Percentiles rank a stretch among this genome's conserved stretches.
Conservation (phyloP, 208 protist species). For the Trypanosoma lewisi region DNA sequence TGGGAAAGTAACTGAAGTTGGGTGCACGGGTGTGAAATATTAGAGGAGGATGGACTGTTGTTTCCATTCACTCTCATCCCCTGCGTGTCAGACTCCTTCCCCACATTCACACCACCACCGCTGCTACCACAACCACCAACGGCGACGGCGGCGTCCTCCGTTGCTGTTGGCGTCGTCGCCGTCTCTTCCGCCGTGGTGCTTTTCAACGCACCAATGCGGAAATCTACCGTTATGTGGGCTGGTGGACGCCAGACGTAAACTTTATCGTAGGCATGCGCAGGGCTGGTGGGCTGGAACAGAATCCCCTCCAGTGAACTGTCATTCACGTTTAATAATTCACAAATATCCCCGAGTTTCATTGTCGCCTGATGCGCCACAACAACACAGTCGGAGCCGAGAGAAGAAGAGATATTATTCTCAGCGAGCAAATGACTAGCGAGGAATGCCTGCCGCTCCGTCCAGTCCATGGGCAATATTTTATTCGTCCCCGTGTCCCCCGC, state of each 20-base stretch:
- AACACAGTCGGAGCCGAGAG: slow-evolving; percentile 46
- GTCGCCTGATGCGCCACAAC: slow-evolving; percentile 70
- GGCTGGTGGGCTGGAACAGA: slow-evolving; percentile 66
- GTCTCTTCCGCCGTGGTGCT: slow-evolving; percentile 14
- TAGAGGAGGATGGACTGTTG: no score
- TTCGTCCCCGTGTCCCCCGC: slow-evolving; percentile 35
- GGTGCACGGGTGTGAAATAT: no score
- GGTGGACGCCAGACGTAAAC: slow-evolving; percentile 72
- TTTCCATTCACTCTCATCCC: no score
- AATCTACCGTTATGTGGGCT: slow-evolving; percentile 66
- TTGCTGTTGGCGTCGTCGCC: neutral
- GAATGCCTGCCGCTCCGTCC: slow-evolving; percentile 54
- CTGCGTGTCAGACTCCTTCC: no score
- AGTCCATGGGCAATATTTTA: slow-evolving; percentile 57
- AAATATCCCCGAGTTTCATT: slow-evolving; percentile 36
- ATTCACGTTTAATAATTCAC: slow-evolving; percentile 60
- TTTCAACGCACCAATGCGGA: slow-evolving; percentile 59
- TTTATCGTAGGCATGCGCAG: slow-evolving; percentile 48
- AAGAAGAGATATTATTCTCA: slow-evolving; percentile 47
- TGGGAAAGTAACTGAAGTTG: no score
- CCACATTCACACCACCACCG: no score
- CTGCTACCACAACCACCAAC: neutral
- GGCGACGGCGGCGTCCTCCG: neutral
- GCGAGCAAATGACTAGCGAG: slow-evolving; percentile 44
- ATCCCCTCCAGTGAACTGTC: slow-evolving; percentile 72